phyloP scores from a whole-genome alignment of 768 basidiomycete genomes.

The Pisolithus marmoratus region DNA sequence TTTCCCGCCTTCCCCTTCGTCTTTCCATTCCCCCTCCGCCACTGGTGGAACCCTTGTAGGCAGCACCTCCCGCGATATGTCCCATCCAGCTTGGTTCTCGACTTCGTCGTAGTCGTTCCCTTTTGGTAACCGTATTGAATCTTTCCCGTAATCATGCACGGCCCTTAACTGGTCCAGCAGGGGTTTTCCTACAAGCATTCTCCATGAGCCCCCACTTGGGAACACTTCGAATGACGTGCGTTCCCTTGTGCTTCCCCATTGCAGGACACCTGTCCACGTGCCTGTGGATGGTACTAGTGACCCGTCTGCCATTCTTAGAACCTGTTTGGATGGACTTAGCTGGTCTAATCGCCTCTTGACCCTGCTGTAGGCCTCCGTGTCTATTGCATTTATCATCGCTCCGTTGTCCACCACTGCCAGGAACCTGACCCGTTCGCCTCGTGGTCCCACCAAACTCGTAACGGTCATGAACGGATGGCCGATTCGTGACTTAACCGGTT shows the following conservation, averaged over 20 bases:
- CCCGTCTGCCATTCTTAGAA: background rate
- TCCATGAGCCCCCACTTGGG: slow-evolving; percentile 14
- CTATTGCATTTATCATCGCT: slow-evolving; percentile 13
- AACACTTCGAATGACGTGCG: no score
- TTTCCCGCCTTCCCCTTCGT: no score
- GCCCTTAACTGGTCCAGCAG: slow-evolving; percentile 9
- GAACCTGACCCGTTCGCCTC: no score
- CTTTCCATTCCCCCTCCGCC: no score
- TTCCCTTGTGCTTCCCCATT: no score
- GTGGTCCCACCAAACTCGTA: no score
- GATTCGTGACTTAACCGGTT: background rate
- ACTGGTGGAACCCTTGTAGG: no score
- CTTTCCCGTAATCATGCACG: slow-evolving; percentile 9
- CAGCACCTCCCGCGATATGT: no score
- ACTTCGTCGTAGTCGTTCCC: no score
- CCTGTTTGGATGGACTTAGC: background rate
- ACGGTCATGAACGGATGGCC: no score
- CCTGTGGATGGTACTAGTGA: background rate
- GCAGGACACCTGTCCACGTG: background rate
- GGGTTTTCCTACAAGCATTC: slow-evolving; percentile 14
- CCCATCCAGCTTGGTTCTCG: no score
- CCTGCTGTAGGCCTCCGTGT: background rate
- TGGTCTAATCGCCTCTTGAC: background rate
- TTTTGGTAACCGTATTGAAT: background rate
- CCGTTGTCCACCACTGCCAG: no score